phyloP scores from a whole-genome alignment of 2,329 filamentous ascomycete genomes.

The Metarhizium rileyi region DNA sequence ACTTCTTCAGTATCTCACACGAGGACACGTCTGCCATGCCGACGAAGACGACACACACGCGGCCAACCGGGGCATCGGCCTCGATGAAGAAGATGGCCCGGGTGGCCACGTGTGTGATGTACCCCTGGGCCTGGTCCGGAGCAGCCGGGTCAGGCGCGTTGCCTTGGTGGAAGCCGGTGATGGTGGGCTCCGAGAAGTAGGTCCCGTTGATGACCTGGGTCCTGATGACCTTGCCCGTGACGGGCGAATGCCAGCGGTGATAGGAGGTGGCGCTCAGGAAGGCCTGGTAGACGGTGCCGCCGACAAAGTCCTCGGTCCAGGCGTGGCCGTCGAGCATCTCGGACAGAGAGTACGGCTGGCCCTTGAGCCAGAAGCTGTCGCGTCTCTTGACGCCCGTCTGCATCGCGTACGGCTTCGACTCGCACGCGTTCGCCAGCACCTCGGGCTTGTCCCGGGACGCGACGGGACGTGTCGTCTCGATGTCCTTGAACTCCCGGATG shows the following conservation, averaged over 20 bases:
- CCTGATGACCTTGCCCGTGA: conserved; percentile 49
- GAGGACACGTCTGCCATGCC: conserved; percentile 71
- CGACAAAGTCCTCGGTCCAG: conserved; percentile 43
- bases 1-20: conserved; percentile 44
- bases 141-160: conserved; percentile 30
- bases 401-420: conserved; percentile 48
- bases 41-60: conserved; percentile 60
- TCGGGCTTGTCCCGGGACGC: conserved; percentile 41
- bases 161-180: not conserved
- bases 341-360: conserved; percentile 53
- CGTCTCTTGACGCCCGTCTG: conserved; percentile 39
- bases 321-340: conserved; percentile 53
- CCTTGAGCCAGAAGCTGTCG: conserved; percentile 59
- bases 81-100: conserved; percentile 61
- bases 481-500: conserved; percentile 43
- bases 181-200: conserved; percentile 50
- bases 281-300: conserved; percentile 60
- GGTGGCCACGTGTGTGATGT: conserved; percentile 56
- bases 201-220: conserved; percentile 51
- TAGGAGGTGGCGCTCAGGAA: conserved; percentile 59
- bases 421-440: conserved; percentile 53
- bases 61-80: conserved; percentile 54
- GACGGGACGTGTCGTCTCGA: conserved; percentile 41
- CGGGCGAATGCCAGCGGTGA: conserved; percentile 62
- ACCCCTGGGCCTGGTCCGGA: conserved; percentile 39